These are phyloP conservation scores for Kluyveromyces marxianus DNA, from an alignment of 1,139 yeast species.

Conservation along the genomic window DNA sequence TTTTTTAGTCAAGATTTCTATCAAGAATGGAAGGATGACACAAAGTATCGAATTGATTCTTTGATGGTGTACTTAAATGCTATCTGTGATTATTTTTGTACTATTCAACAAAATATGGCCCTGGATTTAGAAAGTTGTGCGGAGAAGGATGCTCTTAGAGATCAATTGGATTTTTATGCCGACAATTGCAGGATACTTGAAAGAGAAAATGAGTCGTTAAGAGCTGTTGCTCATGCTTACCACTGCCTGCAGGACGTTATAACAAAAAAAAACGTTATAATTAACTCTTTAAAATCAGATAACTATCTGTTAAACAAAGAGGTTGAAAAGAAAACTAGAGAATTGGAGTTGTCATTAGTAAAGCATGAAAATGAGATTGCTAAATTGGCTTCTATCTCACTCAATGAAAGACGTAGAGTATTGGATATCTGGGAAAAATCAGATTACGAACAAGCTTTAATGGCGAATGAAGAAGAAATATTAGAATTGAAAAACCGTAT, in stretches of 20 bases:
- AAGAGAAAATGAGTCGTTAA: slow-evolving; percentile 2
- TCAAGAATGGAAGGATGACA: background rate
- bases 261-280: background rate
- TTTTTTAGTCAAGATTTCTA: background rate
- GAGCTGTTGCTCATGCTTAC: background rate
- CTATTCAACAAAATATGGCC: background rate
- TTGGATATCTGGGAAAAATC: slow-evolving; percentile 1
- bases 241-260: background rate
- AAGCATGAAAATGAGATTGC: background rate
- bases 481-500: background rate
- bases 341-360: background rate
- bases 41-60: background rate
- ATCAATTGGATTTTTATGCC: background rate
- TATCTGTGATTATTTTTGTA: slow-evolving; percentile 1
- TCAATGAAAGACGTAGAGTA: background rate
- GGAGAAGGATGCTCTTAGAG: background rate
- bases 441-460: background rate
- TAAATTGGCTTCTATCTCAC: background rate
- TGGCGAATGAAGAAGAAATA: background rate
- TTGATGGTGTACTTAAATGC: slow-evolving; percentile 3
- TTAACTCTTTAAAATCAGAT: background rate
- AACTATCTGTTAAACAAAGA: background rate
- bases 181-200: background rate
- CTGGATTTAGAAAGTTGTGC: background rate
- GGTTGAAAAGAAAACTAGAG: background rate